phyloP scores from a whole-genome alignment of 345 rosid species.

The Citrus maxima region DNA sequence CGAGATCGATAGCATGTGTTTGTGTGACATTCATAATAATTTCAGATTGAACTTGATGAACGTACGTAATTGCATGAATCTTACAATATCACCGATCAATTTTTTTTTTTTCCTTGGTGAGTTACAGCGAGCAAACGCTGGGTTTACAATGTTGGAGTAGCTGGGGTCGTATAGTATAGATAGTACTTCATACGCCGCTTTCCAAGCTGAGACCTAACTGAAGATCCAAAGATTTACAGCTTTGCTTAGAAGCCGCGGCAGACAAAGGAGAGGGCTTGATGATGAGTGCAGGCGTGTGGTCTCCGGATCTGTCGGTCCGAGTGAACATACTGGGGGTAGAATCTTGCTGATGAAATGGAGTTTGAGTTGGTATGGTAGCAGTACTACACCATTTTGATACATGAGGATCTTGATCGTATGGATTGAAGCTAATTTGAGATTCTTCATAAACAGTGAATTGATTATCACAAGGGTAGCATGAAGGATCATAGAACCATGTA shows the following conservation, averaged over 20 bases:
- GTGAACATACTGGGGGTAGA: conserved; percentile 24
- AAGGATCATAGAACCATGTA: conserved; percentile 44
- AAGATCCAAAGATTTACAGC: conserved; percentile 65
- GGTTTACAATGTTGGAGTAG: background rate
- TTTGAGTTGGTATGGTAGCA: conserved; percentile 15
- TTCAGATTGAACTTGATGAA: background rate
- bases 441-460: conserved; percentile 41
- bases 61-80: background rate
- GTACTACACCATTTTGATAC: conserved; percentile 12
- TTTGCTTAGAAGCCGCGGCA: conserved; percentile 38
- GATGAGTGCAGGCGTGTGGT: conserved; percentile 31
- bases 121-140: background rate
- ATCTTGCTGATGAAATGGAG: conserved; percentile 29
- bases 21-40: background rate
- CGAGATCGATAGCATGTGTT: background rate
- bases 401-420: conserved; percentile 25
- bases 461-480: conserved; percentile 21
- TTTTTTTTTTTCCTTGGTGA: background rate
- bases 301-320: conserved; percentile 31
- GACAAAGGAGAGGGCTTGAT: conserved; percentile 38
- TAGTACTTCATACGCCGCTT: conserved; percentile 13
- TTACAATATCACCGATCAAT: background rate
- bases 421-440: conserved; percentile 66
- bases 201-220: conserved; percentile 54
- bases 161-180: background rate